Percentiles rank a stretch among this genome's conserved stretches.
Evolutionary conservation across 164 flowering plant species (phyloP).

Genomic region (Vitis amurensis): DNA sequence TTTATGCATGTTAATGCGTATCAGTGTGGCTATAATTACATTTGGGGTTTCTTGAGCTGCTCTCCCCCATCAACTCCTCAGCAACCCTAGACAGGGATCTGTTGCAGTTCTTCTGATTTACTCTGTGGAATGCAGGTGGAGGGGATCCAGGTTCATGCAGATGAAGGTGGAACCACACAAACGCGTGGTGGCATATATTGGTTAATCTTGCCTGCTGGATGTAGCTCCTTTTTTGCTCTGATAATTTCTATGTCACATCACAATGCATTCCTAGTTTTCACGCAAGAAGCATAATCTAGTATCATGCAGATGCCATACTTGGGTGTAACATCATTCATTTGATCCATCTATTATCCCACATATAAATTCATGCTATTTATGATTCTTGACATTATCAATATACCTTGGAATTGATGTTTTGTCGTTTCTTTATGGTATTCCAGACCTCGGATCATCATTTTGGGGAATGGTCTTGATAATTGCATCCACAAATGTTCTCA

Average conservation of each 20-base stretch:
- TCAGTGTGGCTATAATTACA: no score
- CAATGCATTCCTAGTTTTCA: neutral
- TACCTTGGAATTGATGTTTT: neutral
- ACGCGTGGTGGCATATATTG: constrained; percentile 95
- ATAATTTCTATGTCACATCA: neutral
- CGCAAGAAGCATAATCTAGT: neutral
- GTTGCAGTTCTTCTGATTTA: neutral
- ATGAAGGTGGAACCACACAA: constrained; percentile 90
- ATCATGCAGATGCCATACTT: neutral
- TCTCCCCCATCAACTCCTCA: no score
- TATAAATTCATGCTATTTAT: neutral
- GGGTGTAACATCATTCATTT: no score
- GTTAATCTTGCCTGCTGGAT: constrained; percentile 97
- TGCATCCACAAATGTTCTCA: constrained; percentile 83
- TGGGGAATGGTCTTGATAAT: constrained; percentile 95
- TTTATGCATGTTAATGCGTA: no score
- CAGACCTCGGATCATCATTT: constrained; percentile 99
- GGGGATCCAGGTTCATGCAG: constrained; percentile 92
- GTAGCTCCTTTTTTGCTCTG: constrained; percentile 39
- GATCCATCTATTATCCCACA: neutral
- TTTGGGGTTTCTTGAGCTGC: no score
- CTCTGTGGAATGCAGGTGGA: constrained; percentile 63
- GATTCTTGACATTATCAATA: neutral
- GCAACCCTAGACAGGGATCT: no score
- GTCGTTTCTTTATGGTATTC: constrained; percentile 9